phyloP scores from a whole-genome alignment of 164 flowering plant species.

The Chimonanthus praecox region DNA sequence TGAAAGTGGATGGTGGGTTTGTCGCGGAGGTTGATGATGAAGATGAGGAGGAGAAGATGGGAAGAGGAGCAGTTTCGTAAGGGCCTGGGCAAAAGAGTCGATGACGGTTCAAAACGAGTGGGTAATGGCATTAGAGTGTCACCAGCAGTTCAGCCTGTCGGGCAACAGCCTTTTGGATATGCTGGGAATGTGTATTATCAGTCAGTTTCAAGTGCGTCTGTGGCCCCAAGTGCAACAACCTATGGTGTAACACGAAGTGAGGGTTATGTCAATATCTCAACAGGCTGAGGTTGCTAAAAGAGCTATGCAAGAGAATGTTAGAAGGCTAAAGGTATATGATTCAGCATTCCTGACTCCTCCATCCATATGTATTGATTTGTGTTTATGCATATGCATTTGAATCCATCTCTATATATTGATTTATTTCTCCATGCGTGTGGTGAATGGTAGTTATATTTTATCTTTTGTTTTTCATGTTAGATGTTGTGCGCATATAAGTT shows the following conservation, averaged over 20 bases:
- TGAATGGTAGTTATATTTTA: too few relatives aligned
- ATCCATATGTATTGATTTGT: too few relatives aligned
- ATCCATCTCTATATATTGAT: too few relatives aligned
- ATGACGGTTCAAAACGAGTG: constrained; percentile 43
- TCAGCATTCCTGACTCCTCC: background rate
- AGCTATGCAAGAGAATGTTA: constrained; percentile 54
- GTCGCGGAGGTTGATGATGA: constrained; percentile 35
- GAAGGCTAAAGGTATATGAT: constrained; percentile 56
- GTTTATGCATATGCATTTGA: too few relatives aligned
- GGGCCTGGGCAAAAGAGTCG: constrained; percentile 83
- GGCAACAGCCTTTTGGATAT: constrained; percentile 26
- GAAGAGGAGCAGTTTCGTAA: constrained; percentile 95
- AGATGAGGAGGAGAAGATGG: constrained; percentile 92
- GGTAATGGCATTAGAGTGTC: constrained; percentile 18
- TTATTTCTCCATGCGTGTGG: too few relatives aligned
- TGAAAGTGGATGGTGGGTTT: constrained; percentile 19
- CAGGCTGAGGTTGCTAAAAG: constrained; percentile 69
- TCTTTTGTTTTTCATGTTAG: too few relatives aligned
- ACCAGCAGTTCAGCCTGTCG: constrained; percentile 22
- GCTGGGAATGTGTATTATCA: constrained; percentile 23
- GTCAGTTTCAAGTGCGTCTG: constrained; percentile 5
- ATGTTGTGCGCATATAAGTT: too few relatives aligned
- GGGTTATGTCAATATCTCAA: constrained; percentile 53
- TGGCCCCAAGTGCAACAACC: constrained; percentile 35
- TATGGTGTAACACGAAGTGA: constrained; percentile 35